Percentiles rank a stretch among this genome's conserved stretches.
Conservation (phyloP, 2,329 filamentous ascomycete genomes). For the Monosporascus sp. region DNA sequence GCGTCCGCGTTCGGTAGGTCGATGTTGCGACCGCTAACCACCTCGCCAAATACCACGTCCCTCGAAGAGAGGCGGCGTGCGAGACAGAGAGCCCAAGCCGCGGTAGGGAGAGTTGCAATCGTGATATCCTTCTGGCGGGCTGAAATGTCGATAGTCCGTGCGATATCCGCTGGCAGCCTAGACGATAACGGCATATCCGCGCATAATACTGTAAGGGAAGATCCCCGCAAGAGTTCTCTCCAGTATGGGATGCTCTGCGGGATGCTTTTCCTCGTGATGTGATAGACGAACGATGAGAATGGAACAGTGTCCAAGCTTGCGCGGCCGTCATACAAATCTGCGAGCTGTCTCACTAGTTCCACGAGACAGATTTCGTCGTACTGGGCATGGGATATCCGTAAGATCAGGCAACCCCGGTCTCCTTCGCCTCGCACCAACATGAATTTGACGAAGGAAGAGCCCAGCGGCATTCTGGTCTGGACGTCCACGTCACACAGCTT, state of each 20-base stretch:
- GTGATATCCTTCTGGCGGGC: slow-evolving; percentile 50
- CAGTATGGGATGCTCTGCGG: slow-evolving; percentile 55
- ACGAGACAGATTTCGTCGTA: slow-evolving; percentile 65
- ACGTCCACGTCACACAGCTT: slow-evolving; percentile 52
- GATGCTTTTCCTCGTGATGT: slow-evolving; percentile 34
- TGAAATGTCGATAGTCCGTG: slow-evolving; percentile 39
- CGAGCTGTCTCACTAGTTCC: slow-evolving; percentile 55
- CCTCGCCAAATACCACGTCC: slow-evolving; percentile 62
- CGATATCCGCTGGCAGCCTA: slow-evolving; percentile 35
- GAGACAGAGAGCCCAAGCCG: slow-evolving; percentile 60
- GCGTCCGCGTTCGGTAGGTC: slow-evolving; percentile 48
- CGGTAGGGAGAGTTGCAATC: slow-evolving; percentile 59
- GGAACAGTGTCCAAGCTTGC: slow-evolving; percentile 29
- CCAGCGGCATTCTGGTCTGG: slow-evolving; percentile 48
- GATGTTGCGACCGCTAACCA: slow-evolving; percentile 59
- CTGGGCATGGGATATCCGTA: slow-evolving; percentile 63
- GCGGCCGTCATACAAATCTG: slow-evolving; percentile 39
- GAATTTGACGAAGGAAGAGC: slow-evolving; percentile 57
- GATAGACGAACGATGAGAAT: slow-evolving; percentile 41
- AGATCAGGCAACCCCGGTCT: slow-evolving; percentile 39
- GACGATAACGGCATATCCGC: slow-evolving; percentile 31
- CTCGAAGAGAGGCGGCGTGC: slow-evolving; percentile 44
- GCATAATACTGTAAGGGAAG: slow-evolving; percentile 41
- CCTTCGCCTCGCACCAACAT: slow-evolving; percentile 41
- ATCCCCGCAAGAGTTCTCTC: slow-evolving; percentile 51